Evolutionary conservation across 75 land plant genomes (phyloP).

Genomic region (Isoetes taiwanensis): DNA sequence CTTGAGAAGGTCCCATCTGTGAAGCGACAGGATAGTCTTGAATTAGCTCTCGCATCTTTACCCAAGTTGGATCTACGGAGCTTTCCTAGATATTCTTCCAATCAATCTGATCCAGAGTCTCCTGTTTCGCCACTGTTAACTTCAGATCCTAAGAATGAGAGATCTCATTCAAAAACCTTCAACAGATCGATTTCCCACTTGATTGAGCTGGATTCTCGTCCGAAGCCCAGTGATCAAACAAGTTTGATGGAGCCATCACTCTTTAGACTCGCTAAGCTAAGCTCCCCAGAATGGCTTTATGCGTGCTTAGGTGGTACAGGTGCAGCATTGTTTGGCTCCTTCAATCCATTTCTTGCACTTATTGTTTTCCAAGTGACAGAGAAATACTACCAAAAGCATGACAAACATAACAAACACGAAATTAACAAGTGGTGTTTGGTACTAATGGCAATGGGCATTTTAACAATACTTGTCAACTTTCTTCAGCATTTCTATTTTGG

Average conservation of each 20-base stretch:
- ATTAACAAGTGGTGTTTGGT: slow-evolving; percentile 87
- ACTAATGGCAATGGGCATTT: slow-evolving; percentile 77
- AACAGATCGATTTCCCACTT: too few relatives aligned
- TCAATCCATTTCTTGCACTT: slow-evolving; percentile 97
- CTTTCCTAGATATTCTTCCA: slow-evolving; percentile 35
- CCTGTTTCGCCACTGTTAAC: slow-evolving; percentile 95
- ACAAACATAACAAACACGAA: slow-evolving; percentile 29
- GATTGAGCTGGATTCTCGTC: too few relatives aligned
- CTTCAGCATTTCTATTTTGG: slow-evolving; percentile 99
- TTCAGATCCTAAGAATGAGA: slow-evolving; percentile 94
- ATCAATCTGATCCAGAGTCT: slow-evolving; percentile 84
- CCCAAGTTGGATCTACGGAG: slow-evolving; percentile 60
- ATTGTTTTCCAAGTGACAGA: slow-evolving; percentile 58
- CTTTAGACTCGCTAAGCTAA: slow-evolving; percentile 77
- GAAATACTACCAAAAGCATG: slow-evolving; percentile 69
- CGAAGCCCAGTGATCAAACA: slow-evolving; percentile 17
- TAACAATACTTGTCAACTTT: slow-evolving; percentile 91
- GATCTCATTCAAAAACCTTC: slow-evolving; percentile 94
- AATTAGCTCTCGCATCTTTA: slow-evolving; percentile 46
- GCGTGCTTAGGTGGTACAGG: slow-evolving; percentile 93
- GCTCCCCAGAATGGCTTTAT: slow-evolving; percentile 97
- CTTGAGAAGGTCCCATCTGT: slow-evolving; percentile 38
- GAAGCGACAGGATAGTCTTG: slow-evolving; percentile 80
- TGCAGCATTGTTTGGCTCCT: slow-evolving; percentile 96
- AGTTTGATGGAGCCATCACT: slow-evolving; percentile 50